A percentile compares a stretch with the other conserved stretches of the same genome.
Evolutionary conservation across 805 yeast species (phyloP).

Genomic region (Candida incommunis): DNA sequence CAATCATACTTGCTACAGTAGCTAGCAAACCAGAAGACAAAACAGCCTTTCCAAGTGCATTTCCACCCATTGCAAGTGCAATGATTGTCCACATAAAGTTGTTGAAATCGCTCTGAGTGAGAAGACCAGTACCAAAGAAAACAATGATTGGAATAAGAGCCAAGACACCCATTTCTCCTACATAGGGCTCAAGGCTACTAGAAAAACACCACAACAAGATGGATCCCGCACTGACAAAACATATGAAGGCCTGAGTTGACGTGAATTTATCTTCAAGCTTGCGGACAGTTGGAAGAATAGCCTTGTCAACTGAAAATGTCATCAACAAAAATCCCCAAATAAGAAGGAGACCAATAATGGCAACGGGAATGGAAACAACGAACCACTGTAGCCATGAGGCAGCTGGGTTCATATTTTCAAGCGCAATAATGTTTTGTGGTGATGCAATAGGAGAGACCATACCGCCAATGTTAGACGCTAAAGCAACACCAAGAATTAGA

Average conservation of each 20-base stretch:
- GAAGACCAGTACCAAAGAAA: conserved; percentile 82
- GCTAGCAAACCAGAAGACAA: conserved; percentile 76
- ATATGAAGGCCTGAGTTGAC: conserved; percentile 59
- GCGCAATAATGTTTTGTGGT: conserved; percentile 88
- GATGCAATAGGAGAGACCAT: conserved; percentile 97
- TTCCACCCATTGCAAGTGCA: conserved; percentile 94
- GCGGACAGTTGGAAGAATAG: conserved; percentile 42
- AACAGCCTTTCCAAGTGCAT: conserved; percentile 90
- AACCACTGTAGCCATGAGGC: conserved; percentile 93
- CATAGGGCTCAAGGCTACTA: conserved; percentile 49
- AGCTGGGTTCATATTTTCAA: conserved; percentile 73
- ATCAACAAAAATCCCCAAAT: conserved; percentile 64
- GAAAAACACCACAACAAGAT: conserved; percentile 85
- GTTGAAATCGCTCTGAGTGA: conserved; percentile 83
- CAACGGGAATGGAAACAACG: conserved; percentile 70
- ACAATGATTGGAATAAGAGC: conserved; percentile 81
- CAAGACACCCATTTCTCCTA: conserved; percentile 96
- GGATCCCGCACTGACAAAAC: conserved; percentile 51
- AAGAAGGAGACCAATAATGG: conserved; percentile 42
- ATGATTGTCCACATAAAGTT: conserved; percentile 96
- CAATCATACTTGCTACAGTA: conserved; percentile 62
- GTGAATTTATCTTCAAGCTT: conserved; percentile 51
- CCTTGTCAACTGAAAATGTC: conserved; percentile 41
- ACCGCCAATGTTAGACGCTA: conserved; percentile 89
- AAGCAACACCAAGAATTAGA: conserved; percentile 77